A percentile compares a stretch with the other conserved stretches of the same genome.
These are phyloP conservation scores for Colletotrichum camelliae DNA, from an alignment of 2,329 filamentous ascomycete species.

Conservation along the genomic window DNA sequence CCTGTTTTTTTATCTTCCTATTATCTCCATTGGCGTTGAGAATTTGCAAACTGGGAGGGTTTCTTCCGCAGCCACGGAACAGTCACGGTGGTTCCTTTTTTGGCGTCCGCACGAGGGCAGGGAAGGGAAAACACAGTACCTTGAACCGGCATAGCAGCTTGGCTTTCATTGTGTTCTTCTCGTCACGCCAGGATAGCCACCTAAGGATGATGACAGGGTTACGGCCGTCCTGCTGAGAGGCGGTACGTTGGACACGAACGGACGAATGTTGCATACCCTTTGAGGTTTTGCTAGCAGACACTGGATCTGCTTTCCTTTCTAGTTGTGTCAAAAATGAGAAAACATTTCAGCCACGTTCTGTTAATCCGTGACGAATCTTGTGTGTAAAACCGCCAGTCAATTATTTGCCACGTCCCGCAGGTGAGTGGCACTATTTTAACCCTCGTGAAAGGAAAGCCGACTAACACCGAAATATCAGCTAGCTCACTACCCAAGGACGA, in stretches of 20 bases:
- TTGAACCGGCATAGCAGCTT: constrained; percentile 17
- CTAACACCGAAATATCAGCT: background rate
- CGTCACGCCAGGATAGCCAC: background rate
- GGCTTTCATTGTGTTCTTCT: constrained; percentile 17
- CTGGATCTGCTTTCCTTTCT: background rate
- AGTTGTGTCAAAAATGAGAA: constrained; percentile 1
- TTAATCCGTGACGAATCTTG: background rate
- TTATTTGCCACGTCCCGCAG: background rate
- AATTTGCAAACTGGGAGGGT: background rate
- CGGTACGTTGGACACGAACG: background rate
- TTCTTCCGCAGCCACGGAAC: background rate
- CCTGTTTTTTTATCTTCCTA: background rate
- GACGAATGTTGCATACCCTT: background rate
- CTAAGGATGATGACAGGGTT: background rate
- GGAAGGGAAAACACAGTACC: constrained; percentile 19
- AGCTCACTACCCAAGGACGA: background rate
- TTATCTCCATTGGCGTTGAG: background rate
- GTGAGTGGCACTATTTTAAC: background rate
- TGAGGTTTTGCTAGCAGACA: background rate
- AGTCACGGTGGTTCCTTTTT: background rate
- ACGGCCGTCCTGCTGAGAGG: background rate
- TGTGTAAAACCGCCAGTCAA: background rate
- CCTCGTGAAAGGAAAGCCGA: background rate
- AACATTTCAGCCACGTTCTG: background rate
- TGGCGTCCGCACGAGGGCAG: background rate